These are phyloP conservation scores for Epichloe uncinata DNA, from an alignment of 2,329 filamentous ascomycete species.

Conservation along the genomic window DNA sequence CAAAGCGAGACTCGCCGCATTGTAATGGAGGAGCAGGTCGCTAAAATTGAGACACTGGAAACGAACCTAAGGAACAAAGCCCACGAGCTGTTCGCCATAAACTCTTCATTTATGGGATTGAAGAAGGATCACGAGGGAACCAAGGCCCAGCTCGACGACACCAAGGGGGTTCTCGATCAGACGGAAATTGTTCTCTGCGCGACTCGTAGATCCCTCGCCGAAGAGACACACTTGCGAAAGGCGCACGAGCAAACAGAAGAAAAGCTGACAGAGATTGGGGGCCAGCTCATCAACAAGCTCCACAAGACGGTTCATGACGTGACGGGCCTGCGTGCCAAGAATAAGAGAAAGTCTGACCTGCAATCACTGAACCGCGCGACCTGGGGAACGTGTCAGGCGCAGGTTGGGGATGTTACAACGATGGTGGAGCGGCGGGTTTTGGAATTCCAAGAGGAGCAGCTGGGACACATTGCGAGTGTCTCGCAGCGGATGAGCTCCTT, in stretches of 20 bases:
- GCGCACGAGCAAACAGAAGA: slow-evolving; percentile 79
- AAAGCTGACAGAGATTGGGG: slow-evolving; percentile 59
- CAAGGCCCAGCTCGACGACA: slow-evolving; percentile 58
- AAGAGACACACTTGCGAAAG: slow-evolving; percentile 67
- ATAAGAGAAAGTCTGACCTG: slow-evolving; percentile 71
- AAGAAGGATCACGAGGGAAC: slow-evolving; percentile 84
- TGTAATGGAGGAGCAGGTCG: slow-evolving; percentile 79
- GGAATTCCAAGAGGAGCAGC: slow-evolving; percentile 59
- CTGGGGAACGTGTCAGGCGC: slow-evolving; percentile 64
- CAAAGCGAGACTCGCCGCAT: slow-evolving; percentile 88
- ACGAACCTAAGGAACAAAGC: slow-evolving; percentile 83
- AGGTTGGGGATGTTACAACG: slow-evolving; percentile 63
- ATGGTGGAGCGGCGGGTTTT: slow-evolving; percentile 65
- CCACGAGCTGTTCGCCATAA: slow-evolving; percentile 79
- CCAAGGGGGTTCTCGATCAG: slow-evolving; percentile 72
- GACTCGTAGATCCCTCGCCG: slow-evolving; percentile 61
- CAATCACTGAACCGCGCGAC: slow-evolving; percentile 64
- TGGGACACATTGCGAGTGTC: slow-evolving; percentile 53
- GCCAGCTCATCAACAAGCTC: slow-evolving; percentile 64
- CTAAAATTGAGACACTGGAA: slow-evolving; percentile 87
- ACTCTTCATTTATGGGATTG: slow-evolving; percentile 72
- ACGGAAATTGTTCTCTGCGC: slow-evolving; percentile 73
- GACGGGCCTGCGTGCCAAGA: slow-evolving; percentile 70
- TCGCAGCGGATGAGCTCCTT: slow-evolving; percentile 64
- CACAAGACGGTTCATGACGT: slow-evolving; percentile 69